Conservation (phyloP, 1,139 yeast genomes). For the Taphrina communis region DNA sequence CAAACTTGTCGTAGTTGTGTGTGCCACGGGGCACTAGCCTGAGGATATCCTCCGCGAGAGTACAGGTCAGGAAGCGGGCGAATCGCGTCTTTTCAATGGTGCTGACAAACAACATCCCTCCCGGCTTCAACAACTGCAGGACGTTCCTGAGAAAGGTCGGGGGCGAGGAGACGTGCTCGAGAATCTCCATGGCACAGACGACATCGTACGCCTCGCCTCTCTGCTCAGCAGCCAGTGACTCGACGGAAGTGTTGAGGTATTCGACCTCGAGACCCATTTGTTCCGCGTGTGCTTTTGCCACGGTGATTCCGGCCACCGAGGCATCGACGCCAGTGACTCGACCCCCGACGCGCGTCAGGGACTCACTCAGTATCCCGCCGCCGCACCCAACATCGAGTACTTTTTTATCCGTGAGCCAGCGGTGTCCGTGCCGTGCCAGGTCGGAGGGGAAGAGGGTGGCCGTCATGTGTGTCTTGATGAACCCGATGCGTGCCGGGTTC, state of each 20-base stretch:
- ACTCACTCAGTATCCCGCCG: conserved; percentile 89
- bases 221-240: conserved; percentile 50
- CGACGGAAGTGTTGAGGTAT: conserved; percentile 69
- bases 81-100: conserved; percentile 88
- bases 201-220: conserved; percentile 62
- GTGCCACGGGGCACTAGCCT: conserved; percentile 89
- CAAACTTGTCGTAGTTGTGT: conserved; percentile 84
- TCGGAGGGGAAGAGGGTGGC: conserved; percentile 47
- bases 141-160: conserved; percentile 72
- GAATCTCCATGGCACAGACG: conserved; percentile 89
- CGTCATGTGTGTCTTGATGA: conserved; percentile 54
- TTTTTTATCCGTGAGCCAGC: conserved; percentile 54
- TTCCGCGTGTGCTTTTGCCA: conserved; percentile 71
- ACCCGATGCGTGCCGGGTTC: conserved; percentile 89
- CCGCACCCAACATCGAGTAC: conserved; percentile 96
- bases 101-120: conserved; percentile 84
- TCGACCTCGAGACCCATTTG: conserved; percentile 57
- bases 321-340: conserved; percentile 82
- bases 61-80: conserved; percentile 93
- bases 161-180: conserved; percentile 92
- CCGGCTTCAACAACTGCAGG: conserved; percentile 68
- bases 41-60: conserved; percentile 82
- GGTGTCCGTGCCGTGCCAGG: conserved; percentile 43
- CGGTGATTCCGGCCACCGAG: conserved; percentile 77
- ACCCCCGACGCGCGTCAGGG: conserved; percentile 76